Evolutionary conservation across 2,329 filamentous ascomycete genomes (phyloP), one percentile per base, ranked within the genome.

Genomic region (Aspergillus versicolor): DNA sequence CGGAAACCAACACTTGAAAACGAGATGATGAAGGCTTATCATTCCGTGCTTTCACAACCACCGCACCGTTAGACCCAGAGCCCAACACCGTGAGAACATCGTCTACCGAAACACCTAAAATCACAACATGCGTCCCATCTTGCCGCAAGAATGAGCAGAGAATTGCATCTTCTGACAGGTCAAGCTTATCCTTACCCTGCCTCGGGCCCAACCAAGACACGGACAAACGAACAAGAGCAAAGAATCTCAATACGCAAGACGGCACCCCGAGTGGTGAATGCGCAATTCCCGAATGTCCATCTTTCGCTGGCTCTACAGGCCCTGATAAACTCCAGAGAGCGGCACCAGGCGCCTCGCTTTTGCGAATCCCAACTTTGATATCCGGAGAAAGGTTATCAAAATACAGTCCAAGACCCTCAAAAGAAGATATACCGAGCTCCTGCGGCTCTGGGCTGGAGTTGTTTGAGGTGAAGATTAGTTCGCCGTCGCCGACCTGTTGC

Each of bases 201-300:
- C 91, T 81, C n/a, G 93, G 93, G 7, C 89, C 91, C 11, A 96
- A 77, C 93, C 93, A 97, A 1, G 92, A 88, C 34, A 82, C 83
- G 85, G 88, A 94, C 3, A 90, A 79, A 17, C 92, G 85, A 5
- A 95, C 87, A 12, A 96, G 75, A 7, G 90, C 86, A 70, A 96
- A 93, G 86, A 91, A 96, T 64, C 89, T 87, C 68, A 82, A 82
- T 50, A 84, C 74, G 42, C 83, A 82, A 66, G 82, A 87, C 0
- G 90, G 88, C 1, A 76, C 75, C 0, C 91, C 91, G 1, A 95
- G 74, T 2, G 77, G 73, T 30, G 86, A 70, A 47, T 81, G 77
- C 30, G 80, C 82, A 53, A 81, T 80, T 0, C 82, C 79, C 4
- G 91, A 89, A 3, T 79, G 70, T 0, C 80, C 83, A 19, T 82